Evolutionary conservation across 139 green algal genomes (phyloP).

Genomic region (Bryopsis sp.): DNA sequence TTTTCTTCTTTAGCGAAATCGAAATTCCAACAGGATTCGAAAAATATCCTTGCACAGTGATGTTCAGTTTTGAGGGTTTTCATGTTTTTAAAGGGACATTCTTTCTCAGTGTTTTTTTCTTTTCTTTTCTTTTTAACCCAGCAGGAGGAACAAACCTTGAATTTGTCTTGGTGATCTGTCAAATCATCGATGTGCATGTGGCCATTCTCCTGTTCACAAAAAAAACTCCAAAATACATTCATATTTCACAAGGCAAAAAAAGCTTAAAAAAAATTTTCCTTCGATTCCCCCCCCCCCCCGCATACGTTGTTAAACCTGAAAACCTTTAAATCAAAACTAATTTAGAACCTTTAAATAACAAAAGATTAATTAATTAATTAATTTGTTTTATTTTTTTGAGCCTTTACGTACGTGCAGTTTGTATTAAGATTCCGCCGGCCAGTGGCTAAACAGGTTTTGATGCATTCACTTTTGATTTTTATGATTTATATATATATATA

Average conservation of each 20-base stretch:
- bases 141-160: constrained; percentile 34
- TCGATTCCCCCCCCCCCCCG: neutral
- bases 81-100: neutral
- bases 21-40: neutral
- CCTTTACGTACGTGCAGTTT: too few species aligned
- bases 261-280: neutral
- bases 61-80: neutral
- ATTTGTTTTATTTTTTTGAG: neutral
- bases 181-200: constrained; percentile 70
- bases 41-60: neutral
- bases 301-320: neutral
- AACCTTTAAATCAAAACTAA: neutral
- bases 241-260: constrained; percentile 20
- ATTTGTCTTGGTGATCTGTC: constrained; percentile 46
- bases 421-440: too few species aligned
- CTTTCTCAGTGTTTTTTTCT: neutral
- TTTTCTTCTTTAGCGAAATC: too few species aligned
- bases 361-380: neutral
- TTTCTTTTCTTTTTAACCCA: neutral
- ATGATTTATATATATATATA: neutral
- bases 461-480: neutral
- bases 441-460: neutral
- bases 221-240: neutral
- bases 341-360: neutral
- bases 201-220: constrained; percentile 26